Conservation (phyloP, 805 yeast species). For the Dipodascopsis uninucleata region DNA sequence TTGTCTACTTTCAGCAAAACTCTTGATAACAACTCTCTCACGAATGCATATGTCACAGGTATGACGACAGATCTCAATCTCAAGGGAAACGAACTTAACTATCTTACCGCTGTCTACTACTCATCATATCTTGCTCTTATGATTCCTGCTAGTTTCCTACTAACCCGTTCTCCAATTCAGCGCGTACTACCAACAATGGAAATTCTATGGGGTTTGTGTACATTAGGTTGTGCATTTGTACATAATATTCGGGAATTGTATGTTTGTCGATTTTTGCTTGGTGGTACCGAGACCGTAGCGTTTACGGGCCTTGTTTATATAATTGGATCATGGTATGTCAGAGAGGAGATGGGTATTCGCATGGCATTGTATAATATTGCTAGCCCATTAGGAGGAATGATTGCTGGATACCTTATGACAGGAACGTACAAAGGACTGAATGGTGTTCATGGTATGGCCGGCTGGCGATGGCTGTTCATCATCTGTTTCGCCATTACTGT, state of each 20-base stretch:
- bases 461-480: constrained; percentile 67
- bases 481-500: constrained; percentile 49
- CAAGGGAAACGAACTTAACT: constrained; percentile 47
- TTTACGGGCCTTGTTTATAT: constrained; percentile 46
- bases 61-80: constrained; percentile 48
- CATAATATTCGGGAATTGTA: constrained; percentile 42
- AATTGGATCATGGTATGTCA: constrained; percentile 55
- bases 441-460: constrained; percentile 44
- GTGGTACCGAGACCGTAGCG: constrained; percentile 64
- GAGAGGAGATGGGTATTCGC: constrained; percentile 50
- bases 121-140: constrained; percentile 36
- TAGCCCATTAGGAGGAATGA: constrained; percentile 43
- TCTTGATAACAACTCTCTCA: constrained; percentile 48
- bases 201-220: constrained; percentile 62
- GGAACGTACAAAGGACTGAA: constrained; percentile 46
- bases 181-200: constrained; percentile 34
- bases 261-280: constrained; percentile 63
- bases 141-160: constrained; percentile 39
- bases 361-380: constrained; percentile 42
- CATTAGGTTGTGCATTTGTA: constrained; percentile 50
- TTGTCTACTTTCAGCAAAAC: constrained; percentile 46
- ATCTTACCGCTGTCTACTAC: constrained; percentile 29
- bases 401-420: constrained; percentile 53
- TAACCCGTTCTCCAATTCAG: constrained; percentile 35
- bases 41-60: constrained; percentile 56